Conservation (phyloP, 2,329 filamentous ascomycete genomes). For the Leptoxyphium fumago region DNA sequence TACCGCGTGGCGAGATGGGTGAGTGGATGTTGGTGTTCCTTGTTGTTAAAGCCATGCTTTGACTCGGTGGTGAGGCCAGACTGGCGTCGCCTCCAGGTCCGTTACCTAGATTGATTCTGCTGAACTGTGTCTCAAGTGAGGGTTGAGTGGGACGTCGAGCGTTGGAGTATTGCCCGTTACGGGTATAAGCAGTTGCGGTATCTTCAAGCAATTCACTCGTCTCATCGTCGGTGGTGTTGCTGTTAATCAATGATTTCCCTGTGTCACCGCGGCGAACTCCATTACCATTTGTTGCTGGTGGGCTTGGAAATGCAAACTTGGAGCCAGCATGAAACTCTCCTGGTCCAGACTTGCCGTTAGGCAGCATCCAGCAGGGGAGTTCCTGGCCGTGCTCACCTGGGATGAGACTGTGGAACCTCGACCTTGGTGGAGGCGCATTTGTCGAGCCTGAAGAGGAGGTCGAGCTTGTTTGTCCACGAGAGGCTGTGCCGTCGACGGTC, state of each 20-base stretch:
- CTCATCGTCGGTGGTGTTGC: conserved; percentile 55
- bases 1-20: conserved; percentile 12
- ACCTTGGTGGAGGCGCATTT: conserved; percentile 14
- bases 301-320: conserved; percentile 59
- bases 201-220: conserved; percentile 58
- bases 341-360: conserved; percentile 33
- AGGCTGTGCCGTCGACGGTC: conserved; percentile 35
- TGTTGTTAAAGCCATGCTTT: neutral
- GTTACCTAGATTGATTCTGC: conserved; percentile 58
- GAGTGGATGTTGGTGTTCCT: neutral
- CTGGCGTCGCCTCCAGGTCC: conserved; percentile 20
- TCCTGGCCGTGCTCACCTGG: conserved; percentile 36
- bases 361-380: conserved; percentile 42
- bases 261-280: conserved; percentile 38
- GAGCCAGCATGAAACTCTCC: conserved; percentile 48
- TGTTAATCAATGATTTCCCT: conserved; percentile 59
- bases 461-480: conserved; percentile 30
- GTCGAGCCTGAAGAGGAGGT: conserved; percentile 33
- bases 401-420: conserved; percentile 49
- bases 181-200: conserved; percentile 51
- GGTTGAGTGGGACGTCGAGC: conserved; percentile 56
- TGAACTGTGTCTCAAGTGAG: conserved; percentile 49
- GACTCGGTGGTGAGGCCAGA: conserved; percentile 40
- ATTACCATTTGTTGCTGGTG: conserved; percentile 54
- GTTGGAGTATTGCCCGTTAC: conserved; percentile 44